Percentiles rank a stretch among this genome's conserved stretches.
These are phyloP conservation scores for Gyrodon lividus DNA, from an alignment of 768 basidiomycete species.

Conservation along the genomic window DNA sequence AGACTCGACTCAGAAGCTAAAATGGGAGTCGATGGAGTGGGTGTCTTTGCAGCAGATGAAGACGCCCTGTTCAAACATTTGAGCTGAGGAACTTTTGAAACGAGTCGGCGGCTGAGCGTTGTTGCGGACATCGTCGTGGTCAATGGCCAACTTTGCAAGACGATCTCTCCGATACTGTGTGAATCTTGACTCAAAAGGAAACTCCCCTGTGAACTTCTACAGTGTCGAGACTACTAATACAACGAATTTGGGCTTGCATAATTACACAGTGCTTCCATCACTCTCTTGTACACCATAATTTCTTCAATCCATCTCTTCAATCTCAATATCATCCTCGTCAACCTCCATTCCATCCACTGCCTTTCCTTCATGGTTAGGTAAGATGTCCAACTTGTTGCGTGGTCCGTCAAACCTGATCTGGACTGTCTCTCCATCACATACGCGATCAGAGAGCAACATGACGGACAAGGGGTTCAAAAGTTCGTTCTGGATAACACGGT, in stretches of 20 bases:
- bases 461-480: constrained; percentile 88
- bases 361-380: constrained; percentile 78
- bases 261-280: constrained; percentile 10
- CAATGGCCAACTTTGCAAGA: constrained; percentile 2
- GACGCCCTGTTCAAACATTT: constrained; percentile 20
- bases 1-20: constrained; percentile 30
- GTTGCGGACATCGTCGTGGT: constrained; percentile 8
- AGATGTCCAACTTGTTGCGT: constrained; percentile 71
- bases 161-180: neutral
- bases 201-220: neutral
- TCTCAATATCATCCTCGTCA: constrained; percentile 54
- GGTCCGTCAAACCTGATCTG: constrained; percentile 77
- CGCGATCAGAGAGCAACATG: constrained; percentile 77
- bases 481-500: constrained; percentile 88
- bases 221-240: neutral
- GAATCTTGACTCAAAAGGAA: constrained; percentile 14
- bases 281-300: constrained; percentile 4
- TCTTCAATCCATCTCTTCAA: constrained; percentile 60
- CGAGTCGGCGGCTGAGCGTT: constrained; percentile 32
- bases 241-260: neutral
- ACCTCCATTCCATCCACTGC: constrained; percentile 52
- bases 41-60: constrained; percentile 19
- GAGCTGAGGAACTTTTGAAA: constrained; percentile 15
- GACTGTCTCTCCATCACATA: constrained; percentile 80
- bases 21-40: constrained; percentile 6